Conservation (phyloP, 1,139 yeast species). For the Blastobotrys capitulatus region DNA sequence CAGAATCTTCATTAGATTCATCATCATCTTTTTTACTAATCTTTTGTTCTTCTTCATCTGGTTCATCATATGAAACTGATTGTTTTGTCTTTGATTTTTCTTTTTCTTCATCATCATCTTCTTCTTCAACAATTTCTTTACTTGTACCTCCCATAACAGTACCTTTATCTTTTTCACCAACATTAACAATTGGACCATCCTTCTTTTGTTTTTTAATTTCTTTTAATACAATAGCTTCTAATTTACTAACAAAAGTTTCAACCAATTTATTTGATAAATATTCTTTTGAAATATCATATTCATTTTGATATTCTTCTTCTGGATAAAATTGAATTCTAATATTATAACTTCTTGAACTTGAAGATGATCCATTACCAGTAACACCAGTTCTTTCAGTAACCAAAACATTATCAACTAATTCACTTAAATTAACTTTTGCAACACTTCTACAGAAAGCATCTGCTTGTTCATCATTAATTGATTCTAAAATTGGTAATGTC, state of each 20-base stretch:
- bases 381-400: constrained; percentile 81
- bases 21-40: constrained; percentile 67
- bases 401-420: constrained; percentile 75
- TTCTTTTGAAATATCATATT: constrained; percentile 79
- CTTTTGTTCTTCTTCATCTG: constrained; percentile 89
- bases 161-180: constrained; percentile 58
- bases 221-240: constrained; percentile 69
- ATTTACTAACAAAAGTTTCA: constrained; percentile 55
- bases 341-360: constrained; percentile 72
- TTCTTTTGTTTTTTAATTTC: constrained; percentile 76
- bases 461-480: constrained; percentile 80
- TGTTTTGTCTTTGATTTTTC: constrained; percentile 62
- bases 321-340: constrained; percentile 74
- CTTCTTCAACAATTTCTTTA: constrained; percentile 47
- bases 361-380: constrained; percentile 42
- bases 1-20: constrained; percentile 39
- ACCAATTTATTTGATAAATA: constrained; percentile 70
- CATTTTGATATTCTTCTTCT: constrained; percentile 70
- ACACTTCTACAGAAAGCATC: constrained; percentile 91
- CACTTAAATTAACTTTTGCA: constrained; percentile 79
- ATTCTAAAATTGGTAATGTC: constrained; percentile 79
- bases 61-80: constrained; percentile 89
- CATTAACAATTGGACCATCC: constrained; percentile 42
- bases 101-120: constrained; percentile 66
- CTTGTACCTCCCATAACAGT: constrained; percentile 17